phyloP scores from a whole-genome alignment of 2,329 filamentous ascomycete genomes.

The Tolypocladium nubicola region DNA sequence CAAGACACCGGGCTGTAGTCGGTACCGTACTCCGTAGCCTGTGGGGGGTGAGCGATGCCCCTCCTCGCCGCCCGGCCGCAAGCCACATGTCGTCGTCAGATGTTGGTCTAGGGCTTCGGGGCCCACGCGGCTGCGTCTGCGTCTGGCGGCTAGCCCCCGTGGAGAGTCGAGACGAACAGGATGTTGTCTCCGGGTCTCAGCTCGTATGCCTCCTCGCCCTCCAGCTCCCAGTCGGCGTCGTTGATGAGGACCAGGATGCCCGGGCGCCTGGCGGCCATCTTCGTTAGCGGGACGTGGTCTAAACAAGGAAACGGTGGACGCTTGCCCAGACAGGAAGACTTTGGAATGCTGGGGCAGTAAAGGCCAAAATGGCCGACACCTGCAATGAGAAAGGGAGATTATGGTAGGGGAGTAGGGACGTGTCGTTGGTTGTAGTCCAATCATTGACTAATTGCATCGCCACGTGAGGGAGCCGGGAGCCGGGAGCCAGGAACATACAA shows the following conservation, averaged over 20 bases:
- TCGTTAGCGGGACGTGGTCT: slow-evolving; percentile 10
- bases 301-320: background rate
- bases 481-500: slow-evolving; percentile 52
- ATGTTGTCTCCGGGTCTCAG: slow-evolving; percentile 76
- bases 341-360: background rate
- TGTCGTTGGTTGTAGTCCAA: background rate
- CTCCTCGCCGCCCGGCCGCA: background rate
- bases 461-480: background rate
- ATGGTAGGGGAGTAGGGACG: background rate
- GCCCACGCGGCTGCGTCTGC: background rate
- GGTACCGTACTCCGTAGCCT: background rate
- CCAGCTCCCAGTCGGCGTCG: slow-evolving; percentile 95
- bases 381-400: background rate
- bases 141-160: slow-evolving; percentile 58
- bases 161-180: slow-evolving; percentile 90
- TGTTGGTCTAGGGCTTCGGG: background rate
- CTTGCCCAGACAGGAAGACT: background rate
- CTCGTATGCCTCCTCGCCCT: slow-evolving; percentile 86
- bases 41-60: background rate
- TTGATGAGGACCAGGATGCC: slow-evolving; percentile 96
- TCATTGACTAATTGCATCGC: background rate
- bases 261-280: slow-evolving; percentile 55
- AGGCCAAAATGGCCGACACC: background rate
- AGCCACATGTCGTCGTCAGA: background rate
- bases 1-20: background rate